Conservation (phyloP, 495 filamentous ascomycete species). For the Staphylotrichum longicolle region DNA sequence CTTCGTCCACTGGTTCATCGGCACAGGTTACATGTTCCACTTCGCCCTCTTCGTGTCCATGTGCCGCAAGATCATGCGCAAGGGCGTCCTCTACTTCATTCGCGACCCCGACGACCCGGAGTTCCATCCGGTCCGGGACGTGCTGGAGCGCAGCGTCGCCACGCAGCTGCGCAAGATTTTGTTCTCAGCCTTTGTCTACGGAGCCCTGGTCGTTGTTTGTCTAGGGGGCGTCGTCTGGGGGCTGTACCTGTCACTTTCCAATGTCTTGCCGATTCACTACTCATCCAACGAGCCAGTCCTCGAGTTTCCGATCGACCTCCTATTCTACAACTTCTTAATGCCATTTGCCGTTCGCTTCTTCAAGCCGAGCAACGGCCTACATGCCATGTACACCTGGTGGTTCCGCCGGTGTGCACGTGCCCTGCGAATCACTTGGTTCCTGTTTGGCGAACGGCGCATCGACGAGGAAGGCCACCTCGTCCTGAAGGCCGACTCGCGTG, state of each 20-base stretch:
- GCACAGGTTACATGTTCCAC: constrained; percentile 99
- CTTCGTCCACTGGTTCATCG: constrained; percentile 98
- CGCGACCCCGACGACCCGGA: constrained; percentile 97
- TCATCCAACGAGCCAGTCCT: constrained; percentile 84
- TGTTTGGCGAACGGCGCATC: constrained; percentile 75
- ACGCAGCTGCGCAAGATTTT: constrained; percentile 95
- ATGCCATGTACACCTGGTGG: constrained; percentile 92
- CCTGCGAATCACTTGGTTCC: constrained; percentile 82
- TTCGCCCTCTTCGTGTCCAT: constrained; percentile 98
- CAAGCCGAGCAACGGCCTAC: constrained; percentile 78
- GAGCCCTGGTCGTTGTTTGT: constrained; percentile 86
- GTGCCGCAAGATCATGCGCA: constrained; percentile 96
- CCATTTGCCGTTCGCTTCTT: constrained; percentile 77
- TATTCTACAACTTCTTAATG: constrained; percentile 96
- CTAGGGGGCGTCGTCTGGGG: constrained; percentile 95
- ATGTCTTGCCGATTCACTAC: constrained; percentile 87
- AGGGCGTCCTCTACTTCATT: constrained; percentile 95
- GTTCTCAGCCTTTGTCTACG: constrained; percentile 94
- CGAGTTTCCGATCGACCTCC: constrained; percentile 89
- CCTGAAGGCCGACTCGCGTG: constrained; percentile 29
- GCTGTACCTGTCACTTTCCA: constrained; percentile 61
- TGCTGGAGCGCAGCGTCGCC: constrained; percentile 87
- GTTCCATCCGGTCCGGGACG: constrained; percentile 96
- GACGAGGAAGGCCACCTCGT: constrained; percentile 74
- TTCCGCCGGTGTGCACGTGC: constrained; percentile 81